Base-by-base conservation (phyloP, 2,329 filamentous ascomycete genomes). In the Blastomyces percursus region DNA sequence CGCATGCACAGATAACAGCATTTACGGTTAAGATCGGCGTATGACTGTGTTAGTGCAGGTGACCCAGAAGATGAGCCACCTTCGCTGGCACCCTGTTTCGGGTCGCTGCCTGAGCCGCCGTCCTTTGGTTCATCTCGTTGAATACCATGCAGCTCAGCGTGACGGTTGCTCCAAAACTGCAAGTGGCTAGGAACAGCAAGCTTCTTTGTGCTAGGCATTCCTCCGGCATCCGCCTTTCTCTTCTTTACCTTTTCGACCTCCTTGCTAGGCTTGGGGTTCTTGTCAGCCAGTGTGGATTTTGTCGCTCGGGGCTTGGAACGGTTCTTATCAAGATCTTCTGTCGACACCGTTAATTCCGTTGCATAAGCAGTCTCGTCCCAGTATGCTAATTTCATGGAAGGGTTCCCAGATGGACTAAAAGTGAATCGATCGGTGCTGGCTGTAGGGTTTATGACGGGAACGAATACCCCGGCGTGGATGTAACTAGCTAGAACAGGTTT, bases 381-480 rank as follows among this genome's bases (percentile, higher is more conserved):
- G 72, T 93, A 93, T 69, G 86, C 86, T 51, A 92, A 80, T 64
- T 85, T 84, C 63, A 89, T 75, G 0, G 81, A 78, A 1, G 86
- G 80, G 68, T 91, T 91, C 66, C 84, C 85, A 1, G 90, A 78
- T 1, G 88, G 87, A 40, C 81, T 80, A 69, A 93, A 92, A 0
- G 86, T 88, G 71, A 86, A 86, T 55, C 77, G 79, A 16, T 84
- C 81, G n/a, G 80, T 82, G 21, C 82, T 81, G 0, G 82, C 78
- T 5, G 80, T 79, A 8, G 81, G 80, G 59, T 86, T 82, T 58
- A 88, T 80, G 52, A 89, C 86, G 0, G 88, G 89, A 14, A 92
- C 84, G 69, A 95, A 94, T 2, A 94, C 89, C 5, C 90, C 90
- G n/a, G 89, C 84, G 67, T 94, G 90, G 48, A 92, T 91, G 67